Percentiles rank a stretch among this genome's conserved stretches.
phyloP scores from a whole-genome alignment of 2,329 filamentous ascomycete species.

The Aspergillus unguis region DNA sequence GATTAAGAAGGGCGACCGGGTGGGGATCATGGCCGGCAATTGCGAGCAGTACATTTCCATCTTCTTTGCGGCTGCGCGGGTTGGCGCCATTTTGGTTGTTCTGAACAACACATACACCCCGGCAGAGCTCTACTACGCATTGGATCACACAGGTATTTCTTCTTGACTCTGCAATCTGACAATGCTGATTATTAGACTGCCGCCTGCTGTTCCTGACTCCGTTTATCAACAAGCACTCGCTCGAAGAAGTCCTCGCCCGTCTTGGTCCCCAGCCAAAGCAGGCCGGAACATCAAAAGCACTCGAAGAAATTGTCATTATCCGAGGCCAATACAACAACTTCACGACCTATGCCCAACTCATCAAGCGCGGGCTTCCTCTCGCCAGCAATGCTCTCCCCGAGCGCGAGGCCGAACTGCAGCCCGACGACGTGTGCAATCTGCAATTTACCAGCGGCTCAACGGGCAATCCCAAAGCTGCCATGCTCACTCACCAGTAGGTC shows the following conservation, averaged over 20 bases:
- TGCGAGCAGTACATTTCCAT: constrained; percentile 60
- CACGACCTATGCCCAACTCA: constrained; percentile 58
- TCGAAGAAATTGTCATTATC: constrained; percentile 59
- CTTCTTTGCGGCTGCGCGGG: constrained; percentile 67
- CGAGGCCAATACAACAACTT: constrained; percentile 55
- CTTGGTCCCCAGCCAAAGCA: constrained; percentile 41
- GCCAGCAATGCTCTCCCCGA: constrained; percentile 52
- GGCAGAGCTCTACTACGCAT: constrained; percentile 66
- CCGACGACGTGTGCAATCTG: constrained; percentile 68
- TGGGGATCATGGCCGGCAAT: constrained; percentile 70
- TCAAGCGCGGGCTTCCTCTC: constrained; percentile 51
- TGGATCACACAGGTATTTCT: constrained; percentile 63
- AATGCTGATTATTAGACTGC: constrained; percentile 52
- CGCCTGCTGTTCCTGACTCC: constrained; percentile 71
- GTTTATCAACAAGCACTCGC: constrained; percentile 64
- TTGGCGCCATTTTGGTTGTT: constrained; percentile 69
- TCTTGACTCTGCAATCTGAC: background rate
- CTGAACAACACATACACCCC: constrained; percentile 80
- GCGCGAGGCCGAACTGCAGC: constrained; percentile 55
- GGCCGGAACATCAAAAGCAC: constrained; percentile 31
- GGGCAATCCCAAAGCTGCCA: constrained; percentile 68
- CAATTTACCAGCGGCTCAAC: constrained; percentile 76
- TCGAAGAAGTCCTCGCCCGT: constrained; percentile 56
- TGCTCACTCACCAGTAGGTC: constrained; percentile 65
- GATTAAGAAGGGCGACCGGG: constrained; percentile 64